A percentile compares a stretch with the other conserved stretches of the same genome.
These are phyloP conservation scores for Pseudocercospora macadamiae DNA, from an alignment of 2,329 filamentous ascomycete species.

Conservation along the genomic window DNA sequence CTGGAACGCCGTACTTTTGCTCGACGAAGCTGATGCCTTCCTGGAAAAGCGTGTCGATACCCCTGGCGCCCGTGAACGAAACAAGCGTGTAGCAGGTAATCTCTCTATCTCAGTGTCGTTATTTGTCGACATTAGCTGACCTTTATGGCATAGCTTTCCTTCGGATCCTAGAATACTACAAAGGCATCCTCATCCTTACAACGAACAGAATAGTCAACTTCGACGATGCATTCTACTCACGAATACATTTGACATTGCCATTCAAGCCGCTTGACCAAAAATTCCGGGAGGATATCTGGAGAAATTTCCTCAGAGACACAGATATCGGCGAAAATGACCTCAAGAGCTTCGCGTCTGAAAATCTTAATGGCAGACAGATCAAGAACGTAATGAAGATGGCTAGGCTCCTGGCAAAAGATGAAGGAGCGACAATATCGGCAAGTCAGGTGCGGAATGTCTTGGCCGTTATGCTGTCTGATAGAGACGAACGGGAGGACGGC, in stretches of 20 bases:
- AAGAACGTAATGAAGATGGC: conserved; percentile 28
- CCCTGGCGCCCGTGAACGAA: conserved; percentile 23
- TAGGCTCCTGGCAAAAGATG: conserved; percentile 19
- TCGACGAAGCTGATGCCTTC: conserved; percentile 47
- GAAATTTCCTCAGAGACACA: conserved; percentile 62
- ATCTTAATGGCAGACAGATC: conserved; percentile 23
- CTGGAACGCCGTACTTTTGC: conserved; percentile 39
- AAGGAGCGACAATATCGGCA: neutral
- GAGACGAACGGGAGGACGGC: neutral
- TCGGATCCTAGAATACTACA: conserved; percentile 41
- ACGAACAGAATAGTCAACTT: conserved; percentile 42
- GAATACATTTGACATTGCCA: conserved; percentile 39
- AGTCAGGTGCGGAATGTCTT: neutral
- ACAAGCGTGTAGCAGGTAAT: conserved; percentile 26
- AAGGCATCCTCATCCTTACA: conserved; percentile 45
- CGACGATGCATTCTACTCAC: conserved; percentile 41
- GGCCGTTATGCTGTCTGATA: neutral
- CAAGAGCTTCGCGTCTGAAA: conserved; percentile 15
- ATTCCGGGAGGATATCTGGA: conserved; percentile 67
- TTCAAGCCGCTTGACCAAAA: conserved; percentile 19
- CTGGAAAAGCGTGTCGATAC: conserved; percentile 25
- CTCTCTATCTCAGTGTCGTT: neutral
- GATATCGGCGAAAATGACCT: conserved; percentile 13
- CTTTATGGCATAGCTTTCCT: conserved; percentile 37
- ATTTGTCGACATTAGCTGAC: neutral